Percentiles rank a stretch among this genome's conserved stretches.
These are phyloP conservation scores for Microcyclosporella mali DNA, from an alignment of 2,329 filamentous ascomycete species.

Conservation along the genomic window DNA sequence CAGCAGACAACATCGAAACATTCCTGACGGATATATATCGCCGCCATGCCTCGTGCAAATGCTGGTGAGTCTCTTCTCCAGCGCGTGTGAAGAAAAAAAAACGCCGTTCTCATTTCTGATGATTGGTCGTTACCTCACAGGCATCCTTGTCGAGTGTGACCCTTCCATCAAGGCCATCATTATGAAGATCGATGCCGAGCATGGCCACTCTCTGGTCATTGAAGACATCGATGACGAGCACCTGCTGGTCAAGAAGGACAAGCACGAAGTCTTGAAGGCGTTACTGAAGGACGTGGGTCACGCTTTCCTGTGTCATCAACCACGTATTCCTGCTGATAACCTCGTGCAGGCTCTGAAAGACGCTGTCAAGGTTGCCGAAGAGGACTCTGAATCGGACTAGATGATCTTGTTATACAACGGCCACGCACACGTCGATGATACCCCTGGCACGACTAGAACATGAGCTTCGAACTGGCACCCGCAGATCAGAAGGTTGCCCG, in stretches of 20 bases:
- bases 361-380: slow-evolving; percentile 33
- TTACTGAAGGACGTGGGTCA: slow-evolving; percentile 59
- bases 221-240: slow-evolving; percentile 74
- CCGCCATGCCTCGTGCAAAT: no score
- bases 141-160: slow-evolving; percentile 73
- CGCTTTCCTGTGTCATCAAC: neutral
- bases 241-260: slow-evolving; percentile 67
- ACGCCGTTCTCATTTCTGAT: no score
- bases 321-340: slow-evolving; percentile 8
- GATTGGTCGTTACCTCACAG: slow-evolving; percentile 28
- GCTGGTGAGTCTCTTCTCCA: no score
- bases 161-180: slow-evolving; percentile 85
- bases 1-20: no score
- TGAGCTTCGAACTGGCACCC: no score
- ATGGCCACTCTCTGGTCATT: slow-evolving; percentile 66
- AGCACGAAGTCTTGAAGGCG: slow-evolving; percentile 60
- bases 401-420: neutral
- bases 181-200: slow-evolving; percentile 63
- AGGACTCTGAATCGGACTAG: slow-evolving; percentile 33
- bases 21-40: no score
- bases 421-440: no score
- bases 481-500: no score
- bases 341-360: slow-evolving; percentile 30
- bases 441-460: no score
- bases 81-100: no score